phyloP scores from a whole-genome alignment of 441 rosid species.

The Populus hybrid region DNA sequence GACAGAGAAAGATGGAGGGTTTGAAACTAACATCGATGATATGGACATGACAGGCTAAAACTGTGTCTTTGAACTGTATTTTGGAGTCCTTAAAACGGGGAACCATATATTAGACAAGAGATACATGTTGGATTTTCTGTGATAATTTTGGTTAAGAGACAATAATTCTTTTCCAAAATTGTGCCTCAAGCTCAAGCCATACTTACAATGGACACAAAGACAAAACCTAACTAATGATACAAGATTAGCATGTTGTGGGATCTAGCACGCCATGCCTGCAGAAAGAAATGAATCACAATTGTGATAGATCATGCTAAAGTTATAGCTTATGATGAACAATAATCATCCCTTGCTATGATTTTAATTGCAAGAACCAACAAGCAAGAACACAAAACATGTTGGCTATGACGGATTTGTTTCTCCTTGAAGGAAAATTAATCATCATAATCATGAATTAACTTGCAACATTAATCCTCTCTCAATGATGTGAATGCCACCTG shows the following conservation, averaged over 20 bases:
- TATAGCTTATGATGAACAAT: conserved; percentile 22
- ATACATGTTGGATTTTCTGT: conserved; percentile 10
- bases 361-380: background rate
- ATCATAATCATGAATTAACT: conserved; percentile 10
- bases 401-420: conserved; percentile 6
- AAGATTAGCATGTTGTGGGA: background rate
- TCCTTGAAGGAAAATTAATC: conserved; percentile 6
- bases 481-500: background rate
- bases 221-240: background rate
- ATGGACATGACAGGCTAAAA: conserved; percentile 17
- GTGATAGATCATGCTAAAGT: conserved; percentile 15
- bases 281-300: conserved; percentile 12
- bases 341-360: conserved; percentile 9
- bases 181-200: background rate
- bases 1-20: background rate
- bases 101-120: conserved; percentile 8
- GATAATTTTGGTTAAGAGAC: conserved; percentile 7
- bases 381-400: background rate
- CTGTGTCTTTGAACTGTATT: conserved; percentile 5
- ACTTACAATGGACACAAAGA: conserved; percentile 1
- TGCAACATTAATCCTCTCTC: background rate
- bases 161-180: conserved; percentile 8
- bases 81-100: background rate
- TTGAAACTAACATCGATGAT: background rate
- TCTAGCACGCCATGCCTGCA: conserved; percentile 25